Evolutionary conservation across 2,329 filamentous ascomycete genomes (phyloP).

Genomic region (Chaetomiaceae sp.): DNA sequence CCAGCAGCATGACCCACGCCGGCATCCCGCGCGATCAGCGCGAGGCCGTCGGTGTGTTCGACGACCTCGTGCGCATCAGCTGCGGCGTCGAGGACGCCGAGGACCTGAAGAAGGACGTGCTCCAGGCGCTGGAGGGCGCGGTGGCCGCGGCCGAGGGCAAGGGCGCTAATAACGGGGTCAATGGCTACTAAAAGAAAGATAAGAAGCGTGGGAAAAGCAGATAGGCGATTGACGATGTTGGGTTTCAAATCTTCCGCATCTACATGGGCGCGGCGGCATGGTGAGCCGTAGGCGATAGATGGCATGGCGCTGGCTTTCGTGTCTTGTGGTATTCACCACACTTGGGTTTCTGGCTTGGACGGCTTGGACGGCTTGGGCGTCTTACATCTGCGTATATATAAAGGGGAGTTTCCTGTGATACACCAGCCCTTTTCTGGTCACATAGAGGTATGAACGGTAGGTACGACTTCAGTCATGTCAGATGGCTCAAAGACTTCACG

Average conservation of each 20-base stretch:
- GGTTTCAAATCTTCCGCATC: neutral
- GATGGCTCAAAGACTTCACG: too few species aligned
- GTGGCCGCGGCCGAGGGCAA: constrained; percentile 34
- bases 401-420: neutral
- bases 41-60: constrained; percentile 88
- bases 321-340: neutral
- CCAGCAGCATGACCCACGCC: constrained; percentile 93
- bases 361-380: constrained; percentile 1
- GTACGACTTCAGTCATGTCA: neutral
- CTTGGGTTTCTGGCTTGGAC: neutral
- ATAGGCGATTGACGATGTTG: too few species aligned
- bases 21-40: constrained; percentile 87
- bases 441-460: neutral
- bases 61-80: constrained; percentile 88
- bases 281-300: constrained; percentile 3
- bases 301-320: constrained; percentile 7
- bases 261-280: neutral
- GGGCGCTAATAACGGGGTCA: constrained; percentile 15
- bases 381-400: constrained; percentile 3
- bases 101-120: constrained; percentile 75
- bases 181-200: constrained; percentile 9
- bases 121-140: constrained; percentile 72
- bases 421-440: neutral
- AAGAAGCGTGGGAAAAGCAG: neutral
- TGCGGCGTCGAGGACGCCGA: constrained; percentile 88